Evolutionary conservation across 805 yeast genomes (phyloP).

Genomic region (Candida maesae): DNA sequence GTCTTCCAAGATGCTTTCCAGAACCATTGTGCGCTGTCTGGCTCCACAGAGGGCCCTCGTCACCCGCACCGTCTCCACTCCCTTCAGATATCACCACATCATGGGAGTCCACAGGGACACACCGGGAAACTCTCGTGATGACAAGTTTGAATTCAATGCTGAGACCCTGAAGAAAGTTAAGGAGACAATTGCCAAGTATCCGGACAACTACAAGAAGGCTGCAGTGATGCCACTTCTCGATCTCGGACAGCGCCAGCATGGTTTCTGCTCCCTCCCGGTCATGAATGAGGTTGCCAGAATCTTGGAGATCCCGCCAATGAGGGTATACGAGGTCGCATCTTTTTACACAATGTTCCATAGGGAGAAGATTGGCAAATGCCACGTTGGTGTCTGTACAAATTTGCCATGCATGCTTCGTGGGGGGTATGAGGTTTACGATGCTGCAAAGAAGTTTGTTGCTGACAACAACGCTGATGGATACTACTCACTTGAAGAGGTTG

Average conservation of each 20-base stretch:
- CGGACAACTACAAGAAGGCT: slow-evolving; percentile 80
- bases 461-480: slow-evolving; percentile 71
- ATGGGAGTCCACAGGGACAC: slow-evolving; percentile 66
- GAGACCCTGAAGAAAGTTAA: slow-evolving; percentile 68
- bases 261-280: slow-evolving; percentile 80
- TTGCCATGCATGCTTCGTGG: slow-evolving; percentile 88
- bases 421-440: slow-evolving; percentile 72
- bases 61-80: slow-evolving; percentile 1
- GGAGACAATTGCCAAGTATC: slow-evolving; percentile 73
- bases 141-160: slow-evolving; percentile 68
- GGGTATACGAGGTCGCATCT: slow-evolving; percentile 90
- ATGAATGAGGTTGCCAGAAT: slow-evolving; percentile 87
- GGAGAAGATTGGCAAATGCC: slow-evolving; percentile 80
- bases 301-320: slow-evolving; percentile 89
- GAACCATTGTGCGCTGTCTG: background rate
- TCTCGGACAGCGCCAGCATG: slow-evolving; percentile 82
- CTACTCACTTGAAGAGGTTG: slow-evolving; percentile 83
- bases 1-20: background rate
- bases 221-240: slow-evolving; percentile 87
- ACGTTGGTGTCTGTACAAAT: slow-evolving; percentile 83
- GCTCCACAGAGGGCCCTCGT: background rate
- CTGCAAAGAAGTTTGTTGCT: slow-evolving; percentile 56
- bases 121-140: slow-evolving; percentile 57
- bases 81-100: slow-evolving; percentile 19
- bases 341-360: slow-evolving; percentile 90